Percentiles rank a stretch among this genome's conserved stretches.
Conservation (phyloP, 2,329 filamentous ascomycete species). For the Fusarium sororula region DNA sequence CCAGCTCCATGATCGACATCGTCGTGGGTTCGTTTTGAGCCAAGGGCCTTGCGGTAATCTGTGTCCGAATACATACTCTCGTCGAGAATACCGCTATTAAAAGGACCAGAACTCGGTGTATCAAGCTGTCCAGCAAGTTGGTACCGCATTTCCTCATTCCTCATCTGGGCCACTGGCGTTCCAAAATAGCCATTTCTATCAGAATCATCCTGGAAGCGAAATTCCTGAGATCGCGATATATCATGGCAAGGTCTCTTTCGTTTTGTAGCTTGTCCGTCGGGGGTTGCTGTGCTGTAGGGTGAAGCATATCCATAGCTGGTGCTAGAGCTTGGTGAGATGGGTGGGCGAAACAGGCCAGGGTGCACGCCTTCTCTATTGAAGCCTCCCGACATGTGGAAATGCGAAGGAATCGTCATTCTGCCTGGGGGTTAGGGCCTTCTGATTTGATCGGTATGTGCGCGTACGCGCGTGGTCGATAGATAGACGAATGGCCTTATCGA, state of each 20-base stretch:
- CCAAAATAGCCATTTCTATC: conserved; percentile 36
- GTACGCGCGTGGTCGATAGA: background rate
- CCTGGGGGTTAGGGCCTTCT: conserved; percentile 9
- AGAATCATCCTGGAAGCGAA: conserved; percentile 30
- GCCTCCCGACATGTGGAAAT: conserved; percentile 50
- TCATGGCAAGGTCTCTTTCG: conserved; percentile 56
- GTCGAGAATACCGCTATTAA: conserved; percentile 52
- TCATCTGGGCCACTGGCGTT: conserved; percentile 27
- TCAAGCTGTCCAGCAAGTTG: conserved; percentile 64
- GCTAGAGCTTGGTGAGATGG: conserved; percentile 53
- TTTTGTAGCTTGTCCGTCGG: conserved; percentile 48
- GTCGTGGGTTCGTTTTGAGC: conserved; percentile 54
- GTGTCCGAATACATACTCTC: conserved; percentile 67
- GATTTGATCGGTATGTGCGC: background rate
- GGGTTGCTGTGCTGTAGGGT: conserved; percentile 27
- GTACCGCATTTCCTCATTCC: conserved; percentile 49
- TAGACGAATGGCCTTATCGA: conserved; percentile 9
- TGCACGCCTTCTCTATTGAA: conserved; percentile 52
- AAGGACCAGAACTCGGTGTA: conserved; percentile 51
- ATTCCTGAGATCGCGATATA: conserved; percentile 40
- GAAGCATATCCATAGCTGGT: conserved; percentile 50
- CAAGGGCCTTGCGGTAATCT: conserved; percentile 63
- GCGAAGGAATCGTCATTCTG: conserved; percentile 42
- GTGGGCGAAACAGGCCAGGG: conserved; percentile 58
- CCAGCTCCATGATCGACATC: conserved; percentile 49